These are phyloP conservation scores for Colletotrichum karsti DNA, from an alignment of 2,329 filamentous ascomycete species.

Conservation along the genomic window DNA sequence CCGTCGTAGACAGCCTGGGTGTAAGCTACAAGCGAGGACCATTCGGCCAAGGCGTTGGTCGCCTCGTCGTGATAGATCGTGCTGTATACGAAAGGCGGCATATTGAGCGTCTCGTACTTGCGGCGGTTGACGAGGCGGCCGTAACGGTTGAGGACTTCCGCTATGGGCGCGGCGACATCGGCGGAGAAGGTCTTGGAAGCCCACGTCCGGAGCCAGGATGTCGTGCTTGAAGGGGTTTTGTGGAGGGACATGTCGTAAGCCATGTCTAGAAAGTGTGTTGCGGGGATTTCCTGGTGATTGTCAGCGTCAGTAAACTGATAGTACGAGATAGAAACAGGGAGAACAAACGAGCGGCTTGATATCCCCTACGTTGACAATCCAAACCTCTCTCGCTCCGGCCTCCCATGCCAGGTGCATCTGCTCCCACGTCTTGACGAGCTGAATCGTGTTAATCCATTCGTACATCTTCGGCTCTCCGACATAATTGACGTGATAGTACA, in stretches of 20 bases:
- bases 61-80: neutral
- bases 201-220: constrained; percentile 54
- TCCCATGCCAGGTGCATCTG: constrained; percentile 71
- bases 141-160: neutral
- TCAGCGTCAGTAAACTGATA: too few species aligned
- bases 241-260: constrained; percentile 57
- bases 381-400: constrained; percentile 61
- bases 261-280: constrained; percentile 62
- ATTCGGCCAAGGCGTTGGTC: neutral
- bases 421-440: constrained; percentile 71
- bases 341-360: constrained; percentile 57
- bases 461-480: constrained; percentile 68
- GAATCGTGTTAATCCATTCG: constrained; percentile 74
- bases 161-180: constrained; percentile 40
- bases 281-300: constrained; percentile 49
- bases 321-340: accelerated
- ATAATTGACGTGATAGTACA: constrained; percentile 64
- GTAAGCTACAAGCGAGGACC: neutral
- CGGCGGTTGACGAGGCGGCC: neutral
- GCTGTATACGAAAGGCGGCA: neutral
- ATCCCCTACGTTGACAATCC: constrained; percentile 73
- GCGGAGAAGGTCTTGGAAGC: constrained; percentile 54
- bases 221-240: constrained; percentile 45
- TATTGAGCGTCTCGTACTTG: neutral
- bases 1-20: neutral